phyloP scores from a whole-genome alignment of 768 basidiomycete species.

The Mycena chlorophos region DNA sequence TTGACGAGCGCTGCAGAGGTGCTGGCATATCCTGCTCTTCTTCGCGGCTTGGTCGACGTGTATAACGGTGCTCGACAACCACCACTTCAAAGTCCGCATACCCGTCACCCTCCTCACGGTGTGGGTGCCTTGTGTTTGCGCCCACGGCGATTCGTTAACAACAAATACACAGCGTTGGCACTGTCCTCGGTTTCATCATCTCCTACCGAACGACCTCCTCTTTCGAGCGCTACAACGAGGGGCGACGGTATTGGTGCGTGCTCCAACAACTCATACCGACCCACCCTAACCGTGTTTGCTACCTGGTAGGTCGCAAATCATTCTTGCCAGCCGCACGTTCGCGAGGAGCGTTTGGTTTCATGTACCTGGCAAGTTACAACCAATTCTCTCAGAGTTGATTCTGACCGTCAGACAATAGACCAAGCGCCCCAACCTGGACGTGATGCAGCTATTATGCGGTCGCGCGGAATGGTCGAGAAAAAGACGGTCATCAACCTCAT shows the following conservation, averaged over 20 bases:
- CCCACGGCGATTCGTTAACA: background rate
- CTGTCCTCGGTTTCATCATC: conserved; percentile 73
- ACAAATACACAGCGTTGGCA: conserved; percentile 43
- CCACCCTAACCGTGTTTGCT: background rate
- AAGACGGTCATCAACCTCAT: conserved; percentile 68
- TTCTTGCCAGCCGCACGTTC: conserved; percentile 55
- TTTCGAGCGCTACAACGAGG: conserved; percentile 78
- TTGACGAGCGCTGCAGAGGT: conserved; percentile 31
- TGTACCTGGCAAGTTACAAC: conserved; percentile 41
- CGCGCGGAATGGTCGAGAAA: conserved; percentile 60
- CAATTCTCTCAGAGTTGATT: conserved; percentile 31
- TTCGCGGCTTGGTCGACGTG: conserved; percentile 62
- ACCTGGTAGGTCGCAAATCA: conserved; percentile 49
- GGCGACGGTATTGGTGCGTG: conserved; percentile 54
- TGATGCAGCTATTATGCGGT: conserved; percentile 36
- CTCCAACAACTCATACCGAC: background rate
- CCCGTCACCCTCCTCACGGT: conserved; percentile 65
- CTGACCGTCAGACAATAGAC: conserved; percentile 6
- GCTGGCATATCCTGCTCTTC: conserved; percentile 69
- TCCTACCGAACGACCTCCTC: conserved; percentile 72
- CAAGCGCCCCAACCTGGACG: conserved; percentile 9
- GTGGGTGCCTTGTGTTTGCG: conserved; percentile 40
- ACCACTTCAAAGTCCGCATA: conserved; percentile 44
- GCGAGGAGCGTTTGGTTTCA: conserved; percentile 70
- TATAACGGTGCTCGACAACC: conserved; percentile 52